Evolutionary conservation across 148 eudicot species (phyloP), one percentile per base, ranked within the genome.

Genomic region (Diospyros lotus): DNA sequence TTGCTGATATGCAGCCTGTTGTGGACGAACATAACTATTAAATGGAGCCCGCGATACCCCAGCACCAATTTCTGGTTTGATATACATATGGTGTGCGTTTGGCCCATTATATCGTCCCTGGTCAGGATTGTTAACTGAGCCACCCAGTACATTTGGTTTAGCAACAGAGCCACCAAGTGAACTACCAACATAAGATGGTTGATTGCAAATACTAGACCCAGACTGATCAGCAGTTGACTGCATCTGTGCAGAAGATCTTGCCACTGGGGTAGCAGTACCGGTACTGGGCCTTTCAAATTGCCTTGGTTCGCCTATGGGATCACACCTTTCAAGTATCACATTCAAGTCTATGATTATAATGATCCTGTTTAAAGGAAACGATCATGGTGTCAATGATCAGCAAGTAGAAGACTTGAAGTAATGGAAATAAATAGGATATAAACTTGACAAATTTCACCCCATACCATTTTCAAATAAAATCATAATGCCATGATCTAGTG

Each of bases 301-400:
- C 74, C 77, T 80, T 53, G 98, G 98, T 12, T 93, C 85, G 39
- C 99, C 98, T 75, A 96, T 89, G 7, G 76, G 58, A 69, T 88
- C 91, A 73, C 88, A 91, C 48, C 66, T 80, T 74, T 86, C 91
- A 70, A 80, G 84, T 71, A 93, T 61, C 79, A 95, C 83, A 43
- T 87, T 84, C 75, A 96, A 72, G n/a, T 88, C 83, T 17, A 84
- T 55, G 58, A 96, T 84, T 15, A 95, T 91, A 58, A 93, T 86
- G 52, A 93, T 91, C 84, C 99, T 96, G 98, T 82, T 80, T 72
- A 74, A 55, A 62, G 42, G 2, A 6, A 71, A 18, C 50, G 52
- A 62, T 45, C 54, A 80, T 28, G 74, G 15, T 39, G 52, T 68
- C 75, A 75, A 62, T 60, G 5, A 60, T 66, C n/a, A 67, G 62